Percentiles rank a stretch among this genome's conserved stretches.
These are phyloP conservation scores for Tetracladium setigerum DNA, from an alignment of 495 filamentous ascomycete genomes.

Conservation along the genomic window DNA sequence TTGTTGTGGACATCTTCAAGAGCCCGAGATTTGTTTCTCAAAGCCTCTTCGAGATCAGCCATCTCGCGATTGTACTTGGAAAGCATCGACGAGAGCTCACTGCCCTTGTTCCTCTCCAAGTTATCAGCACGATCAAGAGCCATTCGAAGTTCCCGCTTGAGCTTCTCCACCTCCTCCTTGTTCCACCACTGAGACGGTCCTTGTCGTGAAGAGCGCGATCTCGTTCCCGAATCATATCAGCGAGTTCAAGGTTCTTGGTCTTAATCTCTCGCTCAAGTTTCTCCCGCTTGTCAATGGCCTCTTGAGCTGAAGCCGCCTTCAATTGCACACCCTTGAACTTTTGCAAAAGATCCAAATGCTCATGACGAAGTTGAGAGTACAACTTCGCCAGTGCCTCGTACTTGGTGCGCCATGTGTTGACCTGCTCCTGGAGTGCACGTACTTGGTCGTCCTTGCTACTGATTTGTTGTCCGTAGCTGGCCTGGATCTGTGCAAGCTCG, in stretches of 20 bases:
- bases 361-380: conserved; percentile 90
- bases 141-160: conserved; percentile 92
- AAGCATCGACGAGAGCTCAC: conserved; percentile 87
- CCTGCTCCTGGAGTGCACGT: conserved; percentile 81
- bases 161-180: conserved; percentile 89
- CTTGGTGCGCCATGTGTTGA: conserved; percentile 94
- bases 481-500: conserved; percentile 75
- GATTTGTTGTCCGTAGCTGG: conserved; percentile 77
- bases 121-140: conserved; percentile 90
- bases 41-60: conserved; percentile 87
- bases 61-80: conserved; percentile 95
- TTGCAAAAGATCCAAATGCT: conserved; percentile 89
- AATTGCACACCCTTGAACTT: conserved; percentile 94
- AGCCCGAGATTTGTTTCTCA: conserved; percentile 80
- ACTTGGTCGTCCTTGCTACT: conserved; percentile 92
- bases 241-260: conserved; percentile 95
- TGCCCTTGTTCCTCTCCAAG: conserved; percentile 83
- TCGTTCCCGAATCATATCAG: conserved; percentile 96
- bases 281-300: conserved; percentile 90
- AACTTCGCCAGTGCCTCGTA: conserved; percentile 95
- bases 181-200: conserved; percentile 74
- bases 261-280: conserved; percentile 96
- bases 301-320: conserved; percentile 92
- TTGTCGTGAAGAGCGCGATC: conserved; percentile 92
- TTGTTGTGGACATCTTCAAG: conserved; percentile 78